Base-by-base conservation (phyloP, 2,329 filamentous ascomycete genomes). In the Cytospora schulzeri region DNA sequence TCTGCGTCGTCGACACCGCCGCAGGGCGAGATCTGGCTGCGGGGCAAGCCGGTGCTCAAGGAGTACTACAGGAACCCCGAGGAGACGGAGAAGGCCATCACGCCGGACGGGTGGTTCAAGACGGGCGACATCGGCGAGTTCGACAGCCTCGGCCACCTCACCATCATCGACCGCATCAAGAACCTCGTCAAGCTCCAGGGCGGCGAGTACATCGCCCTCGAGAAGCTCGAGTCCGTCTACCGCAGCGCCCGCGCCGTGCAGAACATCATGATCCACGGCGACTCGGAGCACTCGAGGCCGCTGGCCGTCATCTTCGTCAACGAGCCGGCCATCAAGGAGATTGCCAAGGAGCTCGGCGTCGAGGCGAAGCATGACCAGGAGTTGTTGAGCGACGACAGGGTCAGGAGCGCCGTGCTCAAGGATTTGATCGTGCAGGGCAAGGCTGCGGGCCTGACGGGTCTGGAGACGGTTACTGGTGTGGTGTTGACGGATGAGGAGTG, bases 91-190 rank as follows among this genome's bases (percentile, higher is more conserved):
- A 90, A 90, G 74, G 84, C 90, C 6, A 85, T 94, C 68, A 93
- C 91, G 1, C 76, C 87, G 3, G 95, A 97, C 72, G 92, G 92
- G 57, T 98, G 95, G 95, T 98, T 98, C 85, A 94, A 91, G 84
- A 96, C 93, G 19, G 94, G 94, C 67, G 94, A 98, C 73, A 95
- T 98, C 75, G 94, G 94, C 72, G 91, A 97, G 75, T 95, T 94
- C 72, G 89, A 94, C 76, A 75, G 80, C 53, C 83, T 89, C 67
- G 94, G 94, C 52, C 91, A 96, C 75, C 79, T 98, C 69, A 86
- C 84, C 71, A 89, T 98, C 75, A 93, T 98, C 73, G 94, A 98
- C 77, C 92, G 94, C 71, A 93, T 97, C 87, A 98, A 98, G 88
- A 98, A 98, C 79, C 82, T 98, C 63, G 91, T 98, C 77, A 98